phyloP scores from a whole-genome alignment of 2,329 filamentous ascomycete genomes.

The Xylariaceae sp. region DNA sequence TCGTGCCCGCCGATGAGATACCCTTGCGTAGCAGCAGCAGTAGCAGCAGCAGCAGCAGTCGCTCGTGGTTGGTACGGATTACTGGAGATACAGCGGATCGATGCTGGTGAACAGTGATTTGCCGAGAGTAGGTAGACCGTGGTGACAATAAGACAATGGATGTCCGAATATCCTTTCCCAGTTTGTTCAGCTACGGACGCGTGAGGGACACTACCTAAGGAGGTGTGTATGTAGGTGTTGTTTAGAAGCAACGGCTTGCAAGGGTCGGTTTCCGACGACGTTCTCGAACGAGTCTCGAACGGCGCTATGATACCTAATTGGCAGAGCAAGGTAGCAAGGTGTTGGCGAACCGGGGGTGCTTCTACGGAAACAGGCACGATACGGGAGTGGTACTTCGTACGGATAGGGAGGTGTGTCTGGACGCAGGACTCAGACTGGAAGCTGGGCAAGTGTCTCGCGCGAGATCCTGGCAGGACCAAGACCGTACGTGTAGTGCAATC shows the following conservation, averaged over 20 bases:
- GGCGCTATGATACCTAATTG: not conserved
- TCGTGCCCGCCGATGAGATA: constrained; percentile 8
- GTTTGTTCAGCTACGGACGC: not conserved
- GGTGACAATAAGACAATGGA: not conserved
- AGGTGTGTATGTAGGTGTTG: not conserved
- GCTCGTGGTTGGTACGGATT: not conserved
- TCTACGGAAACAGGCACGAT: too few species aligned
- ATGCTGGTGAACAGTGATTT: not conserved
- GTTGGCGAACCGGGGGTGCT: too few species aligned
- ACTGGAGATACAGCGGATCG: not conserved
- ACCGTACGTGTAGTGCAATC: not conserved
- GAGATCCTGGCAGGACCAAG: not conserved
- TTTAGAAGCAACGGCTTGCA: not conserved
- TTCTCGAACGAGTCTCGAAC: not conserved
- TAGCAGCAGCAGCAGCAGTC: not conserved
- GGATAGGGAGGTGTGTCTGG: too few species aligned
- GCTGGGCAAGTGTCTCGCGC: not conserved
- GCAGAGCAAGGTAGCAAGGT: not conserved
- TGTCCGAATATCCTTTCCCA: not conserved
- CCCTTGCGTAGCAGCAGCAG: not conserved
- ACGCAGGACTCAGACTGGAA: too few species aligned
- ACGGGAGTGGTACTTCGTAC: too few species aligned
- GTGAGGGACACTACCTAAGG: not conserved
- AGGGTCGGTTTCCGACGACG: not conserved
- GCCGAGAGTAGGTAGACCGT: not conserved